Evolutionary conservation across 2,329 filamentous ascomycete genomes (phyloP).

Genomic region (Cladosporium sp.): DNA sequence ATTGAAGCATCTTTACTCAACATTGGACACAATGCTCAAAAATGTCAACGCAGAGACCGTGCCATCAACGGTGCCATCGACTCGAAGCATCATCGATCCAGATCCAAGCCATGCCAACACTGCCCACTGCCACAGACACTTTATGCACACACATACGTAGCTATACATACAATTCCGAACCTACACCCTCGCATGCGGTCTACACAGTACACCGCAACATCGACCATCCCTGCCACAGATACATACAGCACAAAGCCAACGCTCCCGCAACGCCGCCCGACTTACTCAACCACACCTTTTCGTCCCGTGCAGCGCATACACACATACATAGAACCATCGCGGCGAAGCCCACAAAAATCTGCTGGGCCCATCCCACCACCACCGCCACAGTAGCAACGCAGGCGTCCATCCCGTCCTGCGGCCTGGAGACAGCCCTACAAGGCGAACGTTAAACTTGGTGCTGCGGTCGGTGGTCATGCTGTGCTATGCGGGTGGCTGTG

Average conservation of each 20-base stretch:
- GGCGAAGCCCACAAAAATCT: not conserved
- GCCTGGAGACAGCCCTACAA: slow-evolving; percentile 6
- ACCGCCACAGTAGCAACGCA: slow-evolving; percentile 19
- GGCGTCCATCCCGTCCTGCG: slow-evolving; percentile 12
- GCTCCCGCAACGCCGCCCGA: not conserved
- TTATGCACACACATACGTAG: not conserved
- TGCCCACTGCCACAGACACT: not conserved
- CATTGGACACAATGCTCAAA: not conserved
- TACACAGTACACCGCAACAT: slow-evolving; percentile 1
- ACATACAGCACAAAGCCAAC: not conserved
- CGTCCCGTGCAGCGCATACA: not conserved
- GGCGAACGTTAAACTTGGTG: not conserved
- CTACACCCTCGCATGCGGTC: not conserved
- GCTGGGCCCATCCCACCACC: not conserved
- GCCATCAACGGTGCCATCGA: not conserved
- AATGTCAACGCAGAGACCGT: not conserved
- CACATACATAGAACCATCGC: not conserved
- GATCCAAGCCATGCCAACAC: not conserved
- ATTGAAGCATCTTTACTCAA: too few species aligned
- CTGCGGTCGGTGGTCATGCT: not conserved
- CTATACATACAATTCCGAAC: not conserved
- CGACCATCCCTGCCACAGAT: not conserved
- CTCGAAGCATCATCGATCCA: not conserved
- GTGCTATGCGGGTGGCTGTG: not conserved
- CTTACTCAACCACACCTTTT: slow-evolving; percentile 3